phyloP scores from a whole-genome alignment of 331 rosid genomes.

The Dryas integrifolia region DNA sequence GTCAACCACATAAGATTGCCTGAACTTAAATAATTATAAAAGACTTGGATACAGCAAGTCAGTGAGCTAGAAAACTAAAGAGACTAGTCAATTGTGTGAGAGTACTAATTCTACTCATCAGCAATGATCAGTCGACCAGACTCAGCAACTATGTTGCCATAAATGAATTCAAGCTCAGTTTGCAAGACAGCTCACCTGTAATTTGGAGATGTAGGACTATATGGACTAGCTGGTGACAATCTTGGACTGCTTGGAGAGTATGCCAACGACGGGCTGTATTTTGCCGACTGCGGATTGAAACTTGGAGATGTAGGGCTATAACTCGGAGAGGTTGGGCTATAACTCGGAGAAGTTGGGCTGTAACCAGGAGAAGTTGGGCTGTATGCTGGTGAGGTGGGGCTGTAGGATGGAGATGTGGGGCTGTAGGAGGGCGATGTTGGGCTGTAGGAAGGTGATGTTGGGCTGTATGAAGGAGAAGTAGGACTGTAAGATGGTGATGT shows the following conservation, averaged over 20 bases:
- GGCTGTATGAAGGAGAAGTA: constrained; percentile 58
- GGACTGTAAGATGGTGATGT: constrained; percentile 63
- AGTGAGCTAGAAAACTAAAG: constrained; percentile 11
- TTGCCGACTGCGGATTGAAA: constrained; percentile 92
- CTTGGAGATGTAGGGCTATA: constrained; percentile 68
- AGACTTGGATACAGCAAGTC: background rate
- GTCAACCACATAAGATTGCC: constrained; percentile 8
- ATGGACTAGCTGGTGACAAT: constrained; percentile 89
- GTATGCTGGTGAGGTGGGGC: constrained; percentile 65
- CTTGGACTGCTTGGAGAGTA: constrained; percentile 99
- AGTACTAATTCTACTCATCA: background rate
- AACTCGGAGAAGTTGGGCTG: constrained; percentile 65
- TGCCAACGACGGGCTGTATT: constrained; percentile 90
- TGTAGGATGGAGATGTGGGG: constrained; percentile 79
- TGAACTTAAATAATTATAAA: constrained; percentile 1
- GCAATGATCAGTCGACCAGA: background rate
- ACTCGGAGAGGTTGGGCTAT: constrained; percentile 59
- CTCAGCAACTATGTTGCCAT: background rate
- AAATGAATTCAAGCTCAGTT: background rate
- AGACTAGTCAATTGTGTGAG: background rate
- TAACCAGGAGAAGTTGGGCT: constrained; percentile 72
- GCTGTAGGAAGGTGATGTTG: constrained; percentile 63
- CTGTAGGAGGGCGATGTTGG: constrained; percentile 85
- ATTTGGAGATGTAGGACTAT: constrained; percentile 88
- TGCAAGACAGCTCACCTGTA: constrained; percentile 53